Conservation (phyloP, 441 rosid species). For the Erodium trifolium region DNA sequence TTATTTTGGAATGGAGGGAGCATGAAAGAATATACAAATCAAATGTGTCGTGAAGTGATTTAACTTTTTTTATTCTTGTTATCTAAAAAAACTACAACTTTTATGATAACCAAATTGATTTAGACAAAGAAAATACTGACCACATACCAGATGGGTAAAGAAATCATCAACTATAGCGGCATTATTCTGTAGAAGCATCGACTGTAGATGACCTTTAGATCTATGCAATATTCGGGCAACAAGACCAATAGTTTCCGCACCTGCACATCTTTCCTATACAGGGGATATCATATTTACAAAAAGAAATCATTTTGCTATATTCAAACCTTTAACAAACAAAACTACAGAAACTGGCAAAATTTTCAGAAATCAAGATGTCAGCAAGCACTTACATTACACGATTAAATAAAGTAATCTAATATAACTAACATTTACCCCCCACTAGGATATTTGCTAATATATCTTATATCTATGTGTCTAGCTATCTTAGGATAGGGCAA, state of each 20-base stretch:
- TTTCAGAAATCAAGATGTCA: conserved; percentile 12
- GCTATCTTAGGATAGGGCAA: neutral
- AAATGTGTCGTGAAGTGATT: neutral
- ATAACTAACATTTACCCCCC: neutral
- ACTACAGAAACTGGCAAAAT: conserved; percentile 9
- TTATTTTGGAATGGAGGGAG: conserved; percentile 2
- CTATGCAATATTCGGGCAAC: conserved; percentile 78
- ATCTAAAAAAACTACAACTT: too few species aligned
- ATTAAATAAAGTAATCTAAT: neutral
- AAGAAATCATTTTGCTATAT: conserved; percentile 10
- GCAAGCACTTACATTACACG: conserved; percentile 1
- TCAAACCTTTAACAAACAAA: conserved; percentile 16
- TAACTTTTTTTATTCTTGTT: too few species aligned
- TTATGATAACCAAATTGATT: neutral
- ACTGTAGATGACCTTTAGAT: conserved; percentile 85
- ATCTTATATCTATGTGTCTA: neutral
- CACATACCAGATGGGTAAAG: conserved; percentile 63
- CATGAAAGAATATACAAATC: neutral
- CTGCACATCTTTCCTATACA: conserved; percentile 92
- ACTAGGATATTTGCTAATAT: neutral
- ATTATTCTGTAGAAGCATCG: conserved; percentile 72
- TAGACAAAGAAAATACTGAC: neutral
- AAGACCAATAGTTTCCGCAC: conserved; percentile 63
- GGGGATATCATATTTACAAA: conserved; percentile 20
- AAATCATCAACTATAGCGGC: conserved; percentile 80